Evolutionary conservation across 345 rosid species (phyloP).

Genomic region (Arabidopsis suecica): DNA sequence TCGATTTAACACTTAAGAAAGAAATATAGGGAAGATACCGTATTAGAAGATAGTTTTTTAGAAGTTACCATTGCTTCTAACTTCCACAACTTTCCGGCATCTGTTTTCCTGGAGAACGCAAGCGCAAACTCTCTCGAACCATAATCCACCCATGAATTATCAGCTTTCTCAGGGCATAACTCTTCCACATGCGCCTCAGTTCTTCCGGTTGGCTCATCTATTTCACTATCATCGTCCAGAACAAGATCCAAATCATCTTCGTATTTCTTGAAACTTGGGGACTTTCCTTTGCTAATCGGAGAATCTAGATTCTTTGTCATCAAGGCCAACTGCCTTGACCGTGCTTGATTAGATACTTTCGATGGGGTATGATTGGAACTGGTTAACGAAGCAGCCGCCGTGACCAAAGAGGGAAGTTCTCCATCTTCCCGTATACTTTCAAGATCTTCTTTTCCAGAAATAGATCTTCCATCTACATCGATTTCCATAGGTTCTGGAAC

Average conservation of each 20-base stretch:
- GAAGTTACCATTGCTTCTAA: constrained; percentile 78
- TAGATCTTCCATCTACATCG: constrained; percentile 60
- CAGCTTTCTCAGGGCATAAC: constrained; percentile 46
- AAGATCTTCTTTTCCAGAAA: constrained; percentile 62
- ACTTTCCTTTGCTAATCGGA: constrained; percentile 60
- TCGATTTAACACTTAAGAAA: constrained; percentile 17
- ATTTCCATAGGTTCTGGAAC: constrained; percentile 64
- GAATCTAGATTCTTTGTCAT: constrained; percentile 80
- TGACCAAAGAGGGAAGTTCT: constrained; percentile 87
- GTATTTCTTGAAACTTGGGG: constrained; percentile 70
- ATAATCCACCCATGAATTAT: constrained; percentile 72
- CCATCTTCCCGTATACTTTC: constrained; percentile 87
- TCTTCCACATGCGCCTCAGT: constrained; percentile 54
- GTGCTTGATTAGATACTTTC: constrained; percentile 57
- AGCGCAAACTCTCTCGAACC: constrained; percentile 73
- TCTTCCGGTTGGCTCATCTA: constrained; percentile 62
- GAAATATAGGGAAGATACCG: not conserved
- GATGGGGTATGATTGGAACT: constrained; percentile 49
- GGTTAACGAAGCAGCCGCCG: constrained; percentile 51
- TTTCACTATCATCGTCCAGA: constrained; percentile 78
- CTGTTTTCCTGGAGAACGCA: constrained; percentile 59
- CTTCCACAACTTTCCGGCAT: constrained; percentile 54
- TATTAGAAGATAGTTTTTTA: constrained; percentile 7
- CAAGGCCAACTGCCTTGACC: constrained; percentile 73
- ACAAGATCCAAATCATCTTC: constrained; percentile 76